phyloP scores from a whole-genome alignment of 2,329 filamentous ascomycete species.

The Thelonectria rubi region DNA sequence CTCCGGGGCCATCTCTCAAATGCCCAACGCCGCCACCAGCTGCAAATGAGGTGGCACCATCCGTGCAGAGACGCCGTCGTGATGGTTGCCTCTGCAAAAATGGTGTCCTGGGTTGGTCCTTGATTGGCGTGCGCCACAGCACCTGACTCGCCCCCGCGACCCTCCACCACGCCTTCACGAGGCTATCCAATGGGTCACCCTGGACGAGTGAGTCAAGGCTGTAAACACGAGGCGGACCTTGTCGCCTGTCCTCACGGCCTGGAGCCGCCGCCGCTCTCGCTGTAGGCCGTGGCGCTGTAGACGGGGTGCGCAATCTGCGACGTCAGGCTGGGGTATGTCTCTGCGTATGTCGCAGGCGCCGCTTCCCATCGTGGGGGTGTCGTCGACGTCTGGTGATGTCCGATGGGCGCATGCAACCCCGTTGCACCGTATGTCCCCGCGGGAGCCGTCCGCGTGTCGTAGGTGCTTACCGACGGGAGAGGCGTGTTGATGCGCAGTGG shows the following conservation, averaged over 20 bases:
- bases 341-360: constrained; percentile 50
- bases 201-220: constrained; percentile 29
- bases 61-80: constrained; percentile 20
- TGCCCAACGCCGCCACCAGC: constrained; percentile 32
- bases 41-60: constrained; percentile 39
- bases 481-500: constrained; percentile 51
- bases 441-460: constrained; percentile 49
- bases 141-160: constrained; percentile 49
- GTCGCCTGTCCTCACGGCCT: constrained; percentile 51
- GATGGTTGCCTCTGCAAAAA: constrained; percentile 24
- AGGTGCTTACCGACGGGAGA: constrained; percentile 52
- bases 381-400: constrained; percentile 49
- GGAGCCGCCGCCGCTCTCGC: constrained; percentile 49
- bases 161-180: constrained; percentile 45
- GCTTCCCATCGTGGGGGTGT: constrained; percentile 55
- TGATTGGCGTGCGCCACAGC: constrained; percentile 51
- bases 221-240: constrained; percentile 36
- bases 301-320: constrained; percentile 49
- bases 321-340: constrained; percentile 51
- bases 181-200: constrained; percentile 43
- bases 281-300: constrained; percentile 55
- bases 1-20: constrained; percentile 7
- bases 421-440: constrained; percentile 51
- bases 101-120: constrained; percentile 34
- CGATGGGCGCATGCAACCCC: constrained; percentile 52